Percentiles rank a stretch among this genome's conserved stretches.
Evolutionary conservation across 2,329 filamentous ascomycete genomes (phyloP).

Genomic region (Beauveria asiatica): DNA sequence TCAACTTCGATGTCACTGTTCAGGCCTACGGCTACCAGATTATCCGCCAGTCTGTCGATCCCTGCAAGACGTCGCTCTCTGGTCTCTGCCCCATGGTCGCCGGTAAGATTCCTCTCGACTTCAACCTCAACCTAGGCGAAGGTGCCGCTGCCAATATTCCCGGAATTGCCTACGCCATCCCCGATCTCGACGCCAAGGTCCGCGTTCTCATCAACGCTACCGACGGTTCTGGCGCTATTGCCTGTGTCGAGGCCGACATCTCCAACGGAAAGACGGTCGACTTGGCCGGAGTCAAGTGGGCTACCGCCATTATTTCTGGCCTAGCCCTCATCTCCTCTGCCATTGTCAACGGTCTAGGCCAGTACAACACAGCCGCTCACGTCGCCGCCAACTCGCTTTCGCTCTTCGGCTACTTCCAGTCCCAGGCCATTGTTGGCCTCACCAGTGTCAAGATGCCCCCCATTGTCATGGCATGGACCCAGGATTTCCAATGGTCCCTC

Average conservation of each 20-base stretch:
- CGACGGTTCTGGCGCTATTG: slow-evolving; percentile 52
- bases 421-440: slow-evolving; percentile 85
- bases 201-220: slow-evolving; percentile 72
- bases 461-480: slow-evolving; percentile 85
- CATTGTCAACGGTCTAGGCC: slow-evolving; percentile 80
- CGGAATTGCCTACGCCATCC: slow-evolving; percentile 78
- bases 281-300: slow-evolving; percentile 81
- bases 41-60: slow-evolving; percentile 60
- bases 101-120: slow-evolving; percentile 68
- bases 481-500: slow-evolving; percentile 98
- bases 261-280: slow-evolving; percentile 92
- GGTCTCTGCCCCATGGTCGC: slow-evolving; percentile 89
- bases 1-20: slow-evolving; percentile 67
- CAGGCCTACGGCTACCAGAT: slow-evolving; percentile 76
- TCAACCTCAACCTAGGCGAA: slow-evolving; percentile 53
- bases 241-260: slow-evolving; percentile 79
- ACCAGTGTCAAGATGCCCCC: slow-evolving; percentile 74
- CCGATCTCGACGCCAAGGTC: slow-evolving; percentile 82
- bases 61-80: slow-evolving; percentile 59
- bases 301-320: slow-evolving; percentile 78
- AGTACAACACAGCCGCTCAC: slow-evolving; percentile 90
- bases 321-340: slow-evolving; percentile 78
- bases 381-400: slow-evolving; percentile 89
- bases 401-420: slow-evolving; percentile 89
- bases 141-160: slow-evolving; percentile 60